phyloP scores from a whole-genome alignment of 306 rosid species.

The Hippophae rhamnoides region DNA sequence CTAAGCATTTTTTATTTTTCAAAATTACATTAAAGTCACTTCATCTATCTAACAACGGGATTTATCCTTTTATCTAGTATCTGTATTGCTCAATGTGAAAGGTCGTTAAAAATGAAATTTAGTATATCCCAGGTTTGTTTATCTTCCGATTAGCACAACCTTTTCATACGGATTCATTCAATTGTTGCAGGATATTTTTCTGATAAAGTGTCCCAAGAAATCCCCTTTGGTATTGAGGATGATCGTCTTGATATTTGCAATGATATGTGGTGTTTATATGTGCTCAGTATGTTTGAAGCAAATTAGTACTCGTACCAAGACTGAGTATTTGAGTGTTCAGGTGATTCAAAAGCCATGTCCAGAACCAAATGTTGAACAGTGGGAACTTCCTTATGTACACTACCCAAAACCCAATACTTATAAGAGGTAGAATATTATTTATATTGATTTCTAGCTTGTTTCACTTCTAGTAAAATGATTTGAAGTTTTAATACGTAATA shows the following conservation, averaged over 20 bases:
- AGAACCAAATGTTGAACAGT: slow-evolving; percentile 56
- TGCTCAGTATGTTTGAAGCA: slow-evolving; percentile 85
- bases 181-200: slow-evolving; percentile 50
- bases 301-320: slow-evolving; percentile 41
- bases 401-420: slow-evolving; percentile 74
- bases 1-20: neutral
- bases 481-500: slow-evolving; percentile 19
- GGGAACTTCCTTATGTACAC: slow-evolving; percentile 66
- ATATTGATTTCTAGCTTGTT: slow-evolving; percentile 14
- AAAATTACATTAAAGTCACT: neutral
- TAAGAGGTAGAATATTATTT: slow-evolving; percentile 55
- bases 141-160: no score
- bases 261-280: slow-evolving; percentile 88
- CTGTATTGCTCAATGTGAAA: slow-evolving; percentile 16
- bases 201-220: slow-evolving; percentile 56
- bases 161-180: slow-evolving; percentile 14
- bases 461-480: slow-evolving; percentile 20
- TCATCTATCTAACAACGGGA: neutral
- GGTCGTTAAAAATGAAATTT: slow-evolving; percentile 14
- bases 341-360: slow-evolving; percentile 55
- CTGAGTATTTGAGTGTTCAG: slow-evolving; percentile 41
- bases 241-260: slow-evolving; percentile 59
- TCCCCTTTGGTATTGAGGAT: slow-evolving; percentile 73
- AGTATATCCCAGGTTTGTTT: neutral
- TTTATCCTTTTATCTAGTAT: neutral